A percentile compares a stretch with the other conserved stretches of the same genome.
Evolutionary conservation across 1,139 yeast species (phyloP).

Genomic region (Pichia sp.): DNA sequence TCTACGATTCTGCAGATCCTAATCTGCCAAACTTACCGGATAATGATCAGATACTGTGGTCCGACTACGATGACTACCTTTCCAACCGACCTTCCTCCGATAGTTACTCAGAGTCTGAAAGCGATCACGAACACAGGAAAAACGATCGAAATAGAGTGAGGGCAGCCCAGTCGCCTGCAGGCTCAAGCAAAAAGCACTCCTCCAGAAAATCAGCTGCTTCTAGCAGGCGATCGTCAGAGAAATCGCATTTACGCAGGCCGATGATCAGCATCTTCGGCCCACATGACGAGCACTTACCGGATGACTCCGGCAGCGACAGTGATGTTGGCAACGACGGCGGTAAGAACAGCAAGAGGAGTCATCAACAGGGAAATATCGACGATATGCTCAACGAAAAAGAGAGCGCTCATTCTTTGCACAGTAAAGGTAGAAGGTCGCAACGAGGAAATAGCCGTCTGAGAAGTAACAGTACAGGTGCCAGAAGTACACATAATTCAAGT

Average conservation of each 20-base stretch:
- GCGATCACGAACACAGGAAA: not conserved
- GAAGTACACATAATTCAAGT: not conserved
- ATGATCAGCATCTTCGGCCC: not conserved
- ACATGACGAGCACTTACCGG: not conserved
- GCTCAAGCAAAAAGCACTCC: not conserved
- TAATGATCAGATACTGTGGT: constrained; percentile 29
- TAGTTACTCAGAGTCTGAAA: not conserved
- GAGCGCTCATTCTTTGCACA: not conserved
- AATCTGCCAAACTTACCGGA: constrained; percentile 37
- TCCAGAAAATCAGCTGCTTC: not conserved
- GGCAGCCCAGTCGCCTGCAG: not conserved
- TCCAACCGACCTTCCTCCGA: constrained; percentile 7
- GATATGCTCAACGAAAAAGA: not conserved
- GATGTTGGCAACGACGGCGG: not conserved
- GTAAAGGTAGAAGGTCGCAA: not conserved
- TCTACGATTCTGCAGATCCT: constrained; percentile 41
- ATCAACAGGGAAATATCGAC: not conserved
- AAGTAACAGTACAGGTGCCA: not conserved
- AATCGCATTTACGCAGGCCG: not conserved
- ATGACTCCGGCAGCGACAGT: not conserved
- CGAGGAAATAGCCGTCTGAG: not conserved
- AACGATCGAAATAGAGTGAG: not conserved
- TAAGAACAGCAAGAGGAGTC: not conserved
- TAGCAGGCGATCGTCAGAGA: not conserved
- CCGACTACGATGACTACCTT: constrained; percentile 25